Evolutionary conservation across 2,329 filamentous ascomycete species (phyloP).

Genomic region (Aureobasidium sp.): DNA sequence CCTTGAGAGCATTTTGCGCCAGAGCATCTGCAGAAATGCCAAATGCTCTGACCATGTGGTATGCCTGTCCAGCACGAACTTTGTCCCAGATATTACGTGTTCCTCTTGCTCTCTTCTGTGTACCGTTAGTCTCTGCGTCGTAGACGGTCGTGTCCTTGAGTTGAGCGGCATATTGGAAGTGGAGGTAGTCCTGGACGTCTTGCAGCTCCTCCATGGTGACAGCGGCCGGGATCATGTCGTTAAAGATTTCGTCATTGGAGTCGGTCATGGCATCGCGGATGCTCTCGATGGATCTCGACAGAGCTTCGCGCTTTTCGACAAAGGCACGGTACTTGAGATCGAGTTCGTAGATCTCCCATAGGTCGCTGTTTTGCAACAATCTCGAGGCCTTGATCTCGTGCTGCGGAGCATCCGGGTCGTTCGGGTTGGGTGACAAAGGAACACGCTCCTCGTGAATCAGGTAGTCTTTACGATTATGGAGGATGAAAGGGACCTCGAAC

Average conservation of each 20-base stretch:
- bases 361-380: conserved; percentile 81
- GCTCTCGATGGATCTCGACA: conserved; percentile 63
- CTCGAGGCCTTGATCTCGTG: conserved; percentile 75
- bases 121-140: conserved; percentile 55
- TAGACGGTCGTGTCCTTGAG: conserved; percentile 70
- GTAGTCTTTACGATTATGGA: conserved; percentile 97
- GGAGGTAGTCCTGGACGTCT: conserved; percentile 91
- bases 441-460: conserved; percentile 79
- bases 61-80: conserved; percentile 71
- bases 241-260: conserved; percentile 66
- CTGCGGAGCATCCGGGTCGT: conserved; percentile 64
- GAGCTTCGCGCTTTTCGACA: conserved; percentile 80
- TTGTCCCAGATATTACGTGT: conserved; percentile 77
- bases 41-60: conserved; percentile 78
- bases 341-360: conserved; percentile 91
- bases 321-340: conserved; percentile 93
- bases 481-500: conserved; percentile 94
- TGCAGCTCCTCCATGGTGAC: conserved; percentile 91
- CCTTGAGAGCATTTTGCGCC: conserved; percentile 74
- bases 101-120: conserved; percentile 74
- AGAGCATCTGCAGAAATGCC: conserved; percentile 85
- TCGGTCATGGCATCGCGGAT: conserved; percentile 35
- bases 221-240: conserved; percentile 73
- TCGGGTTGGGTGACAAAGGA: conserved; percentile 53
- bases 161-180: conserved; percentile 83